Evolutionary conservation across 1,139 yeast genomes (phyloP), one percentile per base, ranked within the genome.

Genomic region (Blastobotrys aristatus): DNA sequence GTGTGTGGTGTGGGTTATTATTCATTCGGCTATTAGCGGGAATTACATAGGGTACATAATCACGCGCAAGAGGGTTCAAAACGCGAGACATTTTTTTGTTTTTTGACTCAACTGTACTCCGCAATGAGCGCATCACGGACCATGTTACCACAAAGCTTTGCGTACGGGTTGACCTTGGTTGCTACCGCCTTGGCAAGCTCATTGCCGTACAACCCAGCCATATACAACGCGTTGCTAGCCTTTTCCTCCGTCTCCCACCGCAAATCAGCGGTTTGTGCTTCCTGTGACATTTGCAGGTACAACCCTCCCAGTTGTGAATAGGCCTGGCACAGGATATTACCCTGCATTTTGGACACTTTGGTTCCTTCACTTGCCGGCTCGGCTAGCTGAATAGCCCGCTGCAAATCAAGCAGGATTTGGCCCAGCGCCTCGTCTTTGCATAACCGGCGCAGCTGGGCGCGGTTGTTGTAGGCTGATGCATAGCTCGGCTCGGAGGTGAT

Each of bases 401-500:
- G 42, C 21, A 64, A 48, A 40, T 63, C 65, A 3, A 16, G 37
- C 4, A 57, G 20, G 24, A 31, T 22, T n/a, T 20, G 8, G 13
- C 40, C 29, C 8, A 21, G 24, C 11, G n/a, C 18, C 13, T 40
- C 39, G 16, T 29, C 29, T 13, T 33, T 24, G 10, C 4, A 16
- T 13, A 50, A 29, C 22, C 66, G 54, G 4, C 49, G 43, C 27
- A 62, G 43, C 50, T 65, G 69, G 2, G 68, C 68, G 2, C 66
- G 55, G 49, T 65, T 65, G 52, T 62, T 64, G 53, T 65, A 64
- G 4, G 61, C 67, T 2, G 66, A 58, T 2, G 69, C 66, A 38
- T 65, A 63, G 4, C 44, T 18, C n/a, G 68, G 68, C 18, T 57
- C 49, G 24, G 40, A 38, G 3, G 14, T 36, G 13, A 65, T 53